Evolutionary conservation across 768 basidiomycete species (phyloP).

Genomic region (Dictyophora rubrovolvata): DNA sequence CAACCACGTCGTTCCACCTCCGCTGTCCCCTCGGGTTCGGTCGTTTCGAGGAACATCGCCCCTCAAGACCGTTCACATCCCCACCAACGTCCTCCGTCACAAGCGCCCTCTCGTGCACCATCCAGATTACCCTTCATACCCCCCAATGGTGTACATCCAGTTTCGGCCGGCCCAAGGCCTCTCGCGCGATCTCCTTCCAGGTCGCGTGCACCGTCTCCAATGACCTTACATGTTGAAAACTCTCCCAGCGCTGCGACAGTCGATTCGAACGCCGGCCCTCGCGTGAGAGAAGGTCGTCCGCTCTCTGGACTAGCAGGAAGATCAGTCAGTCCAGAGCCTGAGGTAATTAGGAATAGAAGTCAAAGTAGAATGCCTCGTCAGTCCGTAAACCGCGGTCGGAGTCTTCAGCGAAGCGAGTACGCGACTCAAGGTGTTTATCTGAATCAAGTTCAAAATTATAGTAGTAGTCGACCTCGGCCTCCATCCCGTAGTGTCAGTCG

Average conservation of each 20-base stretch:
- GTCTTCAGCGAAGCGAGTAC: not conserved
- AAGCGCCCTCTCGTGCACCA: not conserved
- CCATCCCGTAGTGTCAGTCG: not conserved
- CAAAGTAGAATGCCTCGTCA: not conserved
- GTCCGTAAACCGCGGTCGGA: not conserved
- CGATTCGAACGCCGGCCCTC: not conserved
- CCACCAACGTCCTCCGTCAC: not conserved
- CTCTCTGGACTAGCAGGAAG: not conserved
- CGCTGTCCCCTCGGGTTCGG: not conserved
- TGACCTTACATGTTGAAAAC: not conserved
- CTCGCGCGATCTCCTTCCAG: not conserved
- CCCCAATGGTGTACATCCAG: not conserved
- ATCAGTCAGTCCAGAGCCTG: not conserved
- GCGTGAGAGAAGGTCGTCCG: not conserved
- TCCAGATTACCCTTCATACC: not conserved
- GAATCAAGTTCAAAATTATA: not conserved
- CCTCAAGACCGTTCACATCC: not conserved
- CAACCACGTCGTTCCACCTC: too few relatives aligned
- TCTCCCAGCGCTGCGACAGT: not conserved
- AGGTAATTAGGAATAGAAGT: not conserved
- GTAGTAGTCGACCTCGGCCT: not conserved
- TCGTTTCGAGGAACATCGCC: not conserved
- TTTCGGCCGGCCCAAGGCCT: not conserved
- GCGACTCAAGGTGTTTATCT: not conserved
- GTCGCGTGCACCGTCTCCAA: not conserved